Percentiles rank a stretch among this genome's conserved stretches.
phyloP scores from a whole-genome alignment of 495 filamentous ascomycete species.

The Trichoderma asperelloides region DNA sequence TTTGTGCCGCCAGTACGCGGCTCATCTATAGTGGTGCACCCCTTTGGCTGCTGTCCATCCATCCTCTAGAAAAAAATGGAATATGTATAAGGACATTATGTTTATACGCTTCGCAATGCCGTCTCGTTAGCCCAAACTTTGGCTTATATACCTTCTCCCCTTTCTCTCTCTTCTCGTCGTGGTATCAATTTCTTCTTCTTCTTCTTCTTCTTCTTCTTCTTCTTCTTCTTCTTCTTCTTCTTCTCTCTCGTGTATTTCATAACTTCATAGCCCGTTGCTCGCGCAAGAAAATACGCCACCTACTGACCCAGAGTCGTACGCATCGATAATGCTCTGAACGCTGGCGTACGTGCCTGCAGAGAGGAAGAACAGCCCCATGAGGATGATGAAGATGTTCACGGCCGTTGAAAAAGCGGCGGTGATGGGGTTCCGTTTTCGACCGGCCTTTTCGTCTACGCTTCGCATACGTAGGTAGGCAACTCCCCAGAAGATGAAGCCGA shows the following conservation, averaged over 20 bases:
- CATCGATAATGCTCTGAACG: conserved; percentile 55
- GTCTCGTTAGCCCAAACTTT: background rate
- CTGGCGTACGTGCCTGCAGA: conserved; percentile 72
- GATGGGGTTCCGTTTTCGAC: conserved; percentile 46
- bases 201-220: background rate
- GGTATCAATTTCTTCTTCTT: background rate
- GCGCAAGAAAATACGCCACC: conserved; percentile 54
- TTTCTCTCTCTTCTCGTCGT: background rate
- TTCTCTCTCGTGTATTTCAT: background rate
- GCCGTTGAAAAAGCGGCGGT: conserved; percentile 52
- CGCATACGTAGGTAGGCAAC: conserved; percentile 81
- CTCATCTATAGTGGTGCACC: background rate
- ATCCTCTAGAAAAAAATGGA: background rate
- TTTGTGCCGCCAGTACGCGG: background rate
- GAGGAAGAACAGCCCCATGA: conserved; percentile 67
- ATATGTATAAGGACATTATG: background rate
- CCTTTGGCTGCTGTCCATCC: background rate
- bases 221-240: background rate
- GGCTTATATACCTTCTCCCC: background rate
- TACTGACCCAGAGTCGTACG: conserved; percentile 45
- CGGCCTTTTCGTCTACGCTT: conserved; percentile 52
- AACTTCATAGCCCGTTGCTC: conserved; percentile 44
- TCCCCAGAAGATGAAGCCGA: conserved; percentile 93
- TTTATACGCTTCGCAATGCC: background rate
- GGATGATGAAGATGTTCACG: conserved; percentile 61